Evolutionary conservation across 306 rosid species (phyloP).

Genomic region (Cicer cuneatum): DNA sequence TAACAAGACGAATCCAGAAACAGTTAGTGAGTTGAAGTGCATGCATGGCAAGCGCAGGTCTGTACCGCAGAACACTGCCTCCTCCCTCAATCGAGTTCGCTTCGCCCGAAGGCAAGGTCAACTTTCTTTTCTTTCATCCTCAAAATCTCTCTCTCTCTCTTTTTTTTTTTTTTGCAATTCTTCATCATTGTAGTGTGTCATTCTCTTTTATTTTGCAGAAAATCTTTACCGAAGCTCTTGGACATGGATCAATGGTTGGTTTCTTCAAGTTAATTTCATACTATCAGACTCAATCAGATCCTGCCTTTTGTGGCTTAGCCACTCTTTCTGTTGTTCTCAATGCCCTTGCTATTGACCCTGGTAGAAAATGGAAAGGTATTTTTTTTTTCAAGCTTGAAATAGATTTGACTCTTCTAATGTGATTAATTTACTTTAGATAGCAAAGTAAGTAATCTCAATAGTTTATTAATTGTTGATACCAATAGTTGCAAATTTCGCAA

Average conservation of each 20-base stretch:
- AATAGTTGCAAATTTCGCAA: too few relatives aligned
- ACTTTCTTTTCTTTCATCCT: slow-evolving; percentile 15
- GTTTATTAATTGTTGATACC: too few relatives aligned
- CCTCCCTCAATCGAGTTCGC: slow-evolving; percentile 73
- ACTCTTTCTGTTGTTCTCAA: slow-evolving; percentile 86
- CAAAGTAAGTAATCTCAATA: too few relatives aligned
- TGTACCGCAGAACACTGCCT: slow-evolving; percentile 73
- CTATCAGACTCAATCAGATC: slow-evolving; percentile 94
- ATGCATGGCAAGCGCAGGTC: slow-evolving; percentile 56
- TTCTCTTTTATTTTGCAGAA: slow-evolving; percentile 44
- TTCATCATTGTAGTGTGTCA: too few relatives aligned
- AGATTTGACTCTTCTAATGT: background rate
- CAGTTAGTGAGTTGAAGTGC: background rate
- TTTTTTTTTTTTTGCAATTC: background rate
- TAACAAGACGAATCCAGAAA: background rate
- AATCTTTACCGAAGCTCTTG: slow-evolving; percentile 70
- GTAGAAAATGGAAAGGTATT: slow-evolving; percentile 95
- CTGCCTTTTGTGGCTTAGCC: slow-evolving; percentile 86
- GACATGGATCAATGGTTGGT: slow-evolving; percentile 75
- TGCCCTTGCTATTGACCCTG: slow-evolving; percentile 94
- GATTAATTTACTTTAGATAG: background rate
- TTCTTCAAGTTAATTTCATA: slow-evolving; percentile 86
- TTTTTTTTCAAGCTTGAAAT: background rate
- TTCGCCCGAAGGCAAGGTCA: slow-evolving; percentile 73
- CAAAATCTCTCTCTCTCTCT: too few relatives aligned